Percentiles rank a stretch among this genome's conserved stretches.
Conservation (phyloP, 2,329 filamentous ascomycete genomes). For the Colletotrichum sp. region DNA sequence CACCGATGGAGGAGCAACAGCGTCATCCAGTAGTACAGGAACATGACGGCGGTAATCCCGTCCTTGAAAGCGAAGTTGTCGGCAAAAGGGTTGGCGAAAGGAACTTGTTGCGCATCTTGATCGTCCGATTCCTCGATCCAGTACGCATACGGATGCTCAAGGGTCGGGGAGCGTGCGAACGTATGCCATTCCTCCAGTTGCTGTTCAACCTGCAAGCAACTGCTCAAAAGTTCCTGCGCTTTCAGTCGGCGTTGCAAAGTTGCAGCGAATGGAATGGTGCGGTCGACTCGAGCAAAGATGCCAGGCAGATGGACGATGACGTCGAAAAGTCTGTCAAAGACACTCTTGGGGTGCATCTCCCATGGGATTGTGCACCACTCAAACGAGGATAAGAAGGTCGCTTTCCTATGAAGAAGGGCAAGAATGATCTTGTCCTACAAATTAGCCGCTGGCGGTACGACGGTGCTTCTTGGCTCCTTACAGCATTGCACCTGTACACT, state of each 20-base stretch:
- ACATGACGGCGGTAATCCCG: constrained; percentile 47
- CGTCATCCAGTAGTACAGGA: constrained; percentile 60
- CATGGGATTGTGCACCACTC: constrained; percentile 60
- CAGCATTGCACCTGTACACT: constrained; percentile 57
- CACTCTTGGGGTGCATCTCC: constrained; percentile 54
- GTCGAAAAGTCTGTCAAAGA: constrained; percentile 59
- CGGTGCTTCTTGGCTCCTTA: constrained; percentile 37
- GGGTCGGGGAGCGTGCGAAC: constrained; percentile 29
- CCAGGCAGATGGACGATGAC: constrained; percentile 51
- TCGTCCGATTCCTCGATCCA: constrained; percentile 42
- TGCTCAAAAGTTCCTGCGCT: constrained; percentile 53
- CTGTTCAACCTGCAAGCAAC: constrained; percentile 52
- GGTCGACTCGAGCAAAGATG: constrained; percentile 51
- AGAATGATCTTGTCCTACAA: constrained; percentile 41
- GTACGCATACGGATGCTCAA: constrained; percentile 37
- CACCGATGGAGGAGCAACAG: constrained; percentile 55
- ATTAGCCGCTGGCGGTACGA: not conserved
- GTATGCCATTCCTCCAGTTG: constrained; percentile 55
- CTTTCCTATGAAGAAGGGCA: constrained; percentile 53
- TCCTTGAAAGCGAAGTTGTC: constrained; percentile 51
- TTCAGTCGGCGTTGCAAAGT: constrained; percentile 46
- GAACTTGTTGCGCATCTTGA: constrained; percentile 36
- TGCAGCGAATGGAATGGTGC: constrained; percentile 41
- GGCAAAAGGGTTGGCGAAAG: constrained; percentile 54
- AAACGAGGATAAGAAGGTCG: constrained; percentile 54